These are phyloP conservation scores for Colletotrichum cordylinicola DNA, from an alignment of 2,329 filamentous ascomycete genomes.

Conservation along the genomic window DNA sequence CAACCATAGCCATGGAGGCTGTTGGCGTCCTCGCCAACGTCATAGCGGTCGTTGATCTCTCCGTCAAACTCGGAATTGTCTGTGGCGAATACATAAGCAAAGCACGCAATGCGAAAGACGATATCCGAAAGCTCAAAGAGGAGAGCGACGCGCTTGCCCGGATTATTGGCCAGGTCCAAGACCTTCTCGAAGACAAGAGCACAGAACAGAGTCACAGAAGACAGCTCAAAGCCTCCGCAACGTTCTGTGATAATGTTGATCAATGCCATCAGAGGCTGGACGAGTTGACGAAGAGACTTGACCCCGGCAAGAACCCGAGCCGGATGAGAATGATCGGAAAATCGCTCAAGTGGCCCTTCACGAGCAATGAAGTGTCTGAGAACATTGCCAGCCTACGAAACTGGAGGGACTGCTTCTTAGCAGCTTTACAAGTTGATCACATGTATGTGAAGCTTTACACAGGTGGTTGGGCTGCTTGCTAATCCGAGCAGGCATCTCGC, in stretches of 20 bases:
- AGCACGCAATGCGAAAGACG: neutral
- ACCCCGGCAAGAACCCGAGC: fast-evolving
- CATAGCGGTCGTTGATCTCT: neutral
- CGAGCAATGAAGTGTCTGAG: fast-evolving
- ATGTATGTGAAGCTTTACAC: neutral
- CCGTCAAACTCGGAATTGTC: neutral
- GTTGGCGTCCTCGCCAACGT: neutral
- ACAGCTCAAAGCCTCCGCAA: neutral
- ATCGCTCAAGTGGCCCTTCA: neutral
- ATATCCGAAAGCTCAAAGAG: fast-evolving
- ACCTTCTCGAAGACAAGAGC: fast-evolving
- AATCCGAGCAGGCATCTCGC: neutral
- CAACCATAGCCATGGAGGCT: neutral
- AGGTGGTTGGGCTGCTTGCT: neutral
- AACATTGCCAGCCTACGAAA: neutral
- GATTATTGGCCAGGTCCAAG: neutral
- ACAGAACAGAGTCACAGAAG: fast-evolving
- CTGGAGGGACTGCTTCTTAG: neutral
- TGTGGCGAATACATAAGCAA: neutral
- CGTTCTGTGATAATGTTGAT: fast-evolving
- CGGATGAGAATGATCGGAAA: neutral
- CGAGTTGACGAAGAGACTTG: neutral
- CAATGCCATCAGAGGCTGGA: neutral
- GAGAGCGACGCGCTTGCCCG: neutral
- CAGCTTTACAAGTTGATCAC: neutral